Percentiles rank a stretch among this genome's conserved stretches.
These are phyloP conservation scores for Torulaspora pretoriensis DNA, from an alignment of 1,139 yeast species.

Conservation along the genomic window DNA sequence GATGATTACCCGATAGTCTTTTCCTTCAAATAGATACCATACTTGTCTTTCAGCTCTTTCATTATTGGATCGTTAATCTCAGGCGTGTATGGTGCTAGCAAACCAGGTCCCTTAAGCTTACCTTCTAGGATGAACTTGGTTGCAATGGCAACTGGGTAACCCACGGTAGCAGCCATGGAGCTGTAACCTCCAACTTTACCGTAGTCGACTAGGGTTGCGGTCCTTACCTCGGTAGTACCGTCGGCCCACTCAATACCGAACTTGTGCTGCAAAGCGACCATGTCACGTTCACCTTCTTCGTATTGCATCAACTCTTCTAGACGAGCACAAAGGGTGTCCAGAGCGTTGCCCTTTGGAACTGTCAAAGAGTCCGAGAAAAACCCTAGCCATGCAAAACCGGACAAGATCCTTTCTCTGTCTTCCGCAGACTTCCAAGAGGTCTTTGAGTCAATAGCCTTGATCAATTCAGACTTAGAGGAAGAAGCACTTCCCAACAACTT, in stretches of 20 bases:
- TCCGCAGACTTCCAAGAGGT: constrained; percentile 77
- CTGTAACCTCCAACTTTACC: constrained; percentile 96
- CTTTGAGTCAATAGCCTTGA: constrained; percentile 69
- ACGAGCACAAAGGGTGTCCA: constrained; percentile 95
- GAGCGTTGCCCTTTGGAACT: constrained; percentile 88
- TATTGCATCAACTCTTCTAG: constrained; percentile 95
- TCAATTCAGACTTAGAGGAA: constrained; percentile 62
- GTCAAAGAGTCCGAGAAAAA: constrained; percentile 71
- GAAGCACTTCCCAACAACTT: constrained; percentile 71
- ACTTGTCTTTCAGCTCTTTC: constrained; percentile 84
- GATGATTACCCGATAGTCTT: constrained; percentile 50
- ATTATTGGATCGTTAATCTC: constrained; percentile 87
- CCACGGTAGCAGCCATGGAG: constrained; percentile 97
- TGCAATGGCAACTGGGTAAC: constrained; percentile 98
- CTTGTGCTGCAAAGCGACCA: constrained; percentile 94
- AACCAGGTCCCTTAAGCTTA: constrained; percentile 72
- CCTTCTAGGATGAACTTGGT: constrained; percentile 82
- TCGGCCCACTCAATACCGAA: constrained; percentile 96
- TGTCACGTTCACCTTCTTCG: constrained; percentile 91
- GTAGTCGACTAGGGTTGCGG: constrained; percentile 91
- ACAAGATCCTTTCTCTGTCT: constrained; percentile 79
- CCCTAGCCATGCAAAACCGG: constrained; percentile 93
- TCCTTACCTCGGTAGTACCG: constrained; percentile 84
- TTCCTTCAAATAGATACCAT: constrained; percentile 83
- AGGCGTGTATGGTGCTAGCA: constrained; percentile 89